Evolutionary conservation across 805 yeast species (phyloP), one percentile per base, ranked within the genome.

Genomic region (Candida chauliodis): DNA sequence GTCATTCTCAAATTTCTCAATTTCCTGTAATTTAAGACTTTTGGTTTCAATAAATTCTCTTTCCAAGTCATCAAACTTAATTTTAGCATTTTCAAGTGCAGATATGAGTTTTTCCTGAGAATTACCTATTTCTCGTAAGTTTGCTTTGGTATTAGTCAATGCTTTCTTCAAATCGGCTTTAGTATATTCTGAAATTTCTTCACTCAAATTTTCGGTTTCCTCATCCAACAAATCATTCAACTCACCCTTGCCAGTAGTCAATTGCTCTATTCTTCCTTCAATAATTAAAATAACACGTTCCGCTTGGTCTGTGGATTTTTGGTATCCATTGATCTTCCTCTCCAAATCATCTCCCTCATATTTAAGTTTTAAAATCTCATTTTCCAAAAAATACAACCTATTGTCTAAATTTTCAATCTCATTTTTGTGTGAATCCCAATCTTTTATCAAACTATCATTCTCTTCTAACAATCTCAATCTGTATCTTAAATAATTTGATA

Each of bases 401-500:
- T 49, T 44, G 13, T 51, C 47, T 6, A 42, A 30, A n/a, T 31
- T 29, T 24, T 48, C 51, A 13, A 53, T 11, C 32, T 40, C 40
- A 23, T 48, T 38, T 30, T 45, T 19, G 36, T 48, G 43, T 20
- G 22, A 40, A 16, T 56, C 53, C 33, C 53, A 46, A 13, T 38
- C 41, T 23, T 48, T 47, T 10, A 57, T 45, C 8, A 57, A 40
- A 1, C 43, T 50, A 4, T 48, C 45, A 30, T 65, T 56, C 16
- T 47, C 43, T 10, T 42, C 46, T 13, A 62, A 43, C 26, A 53
- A 44, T 3, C 50, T 34, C 2, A 43, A 44, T 43, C 89, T 64
- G 37, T 70, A 63, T 27, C 69, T 66, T 30, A 88, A 62, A 51
- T 84, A 84, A 21, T 63, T 68, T 29, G 72, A 70, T 17, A 89